Conservation (phyloP, 2,329 filamentous ascomycete genomes). For the Fusarium dimerum region DNA sequence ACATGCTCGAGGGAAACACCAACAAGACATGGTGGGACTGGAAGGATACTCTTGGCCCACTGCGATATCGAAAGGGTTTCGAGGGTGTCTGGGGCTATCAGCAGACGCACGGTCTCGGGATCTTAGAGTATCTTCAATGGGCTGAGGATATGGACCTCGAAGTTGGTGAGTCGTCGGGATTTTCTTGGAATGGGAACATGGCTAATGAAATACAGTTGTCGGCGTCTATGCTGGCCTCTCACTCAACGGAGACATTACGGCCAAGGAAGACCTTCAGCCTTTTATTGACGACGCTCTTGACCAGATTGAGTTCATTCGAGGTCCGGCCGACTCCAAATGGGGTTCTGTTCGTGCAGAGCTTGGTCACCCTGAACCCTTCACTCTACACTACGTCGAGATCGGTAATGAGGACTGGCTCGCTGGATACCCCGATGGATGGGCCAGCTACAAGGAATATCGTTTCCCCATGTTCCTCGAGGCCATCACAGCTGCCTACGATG, state of each 20-base stretch:
- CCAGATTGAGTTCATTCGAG: conserved; percentile 64
- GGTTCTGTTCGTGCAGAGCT: conserved; percentile 58
- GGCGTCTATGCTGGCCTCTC: conserved; percentile 59
- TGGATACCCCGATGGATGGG: conserved; percentile 46
- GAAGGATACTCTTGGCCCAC: conserved; percentile 55
- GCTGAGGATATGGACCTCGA: conserved; percentile 61
- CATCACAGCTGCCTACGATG: conserved; percentile 55
- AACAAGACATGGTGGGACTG: conserved; percentile 50
- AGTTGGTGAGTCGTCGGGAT: conserved; percentile 37
- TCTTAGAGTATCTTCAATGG: conserved; percentile 63
- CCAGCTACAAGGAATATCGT: conserved; percentile 54
- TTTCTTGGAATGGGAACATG: neutral
- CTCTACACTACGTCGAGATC: conserved; percentile 62
- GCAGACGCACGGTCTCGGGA: conserved; percentile 62
- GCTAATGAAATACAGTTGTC: conserved; percentile 43
- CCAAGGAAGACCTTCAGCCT: conserved; percentile 52
- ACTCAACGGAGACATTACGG: conserved; percentile 53
- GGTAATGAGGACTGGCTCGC: conserved; percentile 69
- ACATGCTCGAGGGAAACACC: conserved; percentile 56
- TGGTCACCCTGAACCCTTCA: conserved; percentile 63
- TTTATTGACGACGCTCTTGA: conserved; percentile 62
- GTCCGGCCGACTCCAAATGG: conserved; percentile 53
- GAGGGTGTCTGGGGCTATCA: conserved; percentile 60
- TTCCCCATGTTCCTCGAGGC: conserved; percentile 62
- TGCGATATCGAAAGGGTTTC: conserved; percentile 56